Evolutionary conservation across 768 basidiomycete genomes (phyloP).

Genomic region (Rhizopogon vesiculosus): DNA sequence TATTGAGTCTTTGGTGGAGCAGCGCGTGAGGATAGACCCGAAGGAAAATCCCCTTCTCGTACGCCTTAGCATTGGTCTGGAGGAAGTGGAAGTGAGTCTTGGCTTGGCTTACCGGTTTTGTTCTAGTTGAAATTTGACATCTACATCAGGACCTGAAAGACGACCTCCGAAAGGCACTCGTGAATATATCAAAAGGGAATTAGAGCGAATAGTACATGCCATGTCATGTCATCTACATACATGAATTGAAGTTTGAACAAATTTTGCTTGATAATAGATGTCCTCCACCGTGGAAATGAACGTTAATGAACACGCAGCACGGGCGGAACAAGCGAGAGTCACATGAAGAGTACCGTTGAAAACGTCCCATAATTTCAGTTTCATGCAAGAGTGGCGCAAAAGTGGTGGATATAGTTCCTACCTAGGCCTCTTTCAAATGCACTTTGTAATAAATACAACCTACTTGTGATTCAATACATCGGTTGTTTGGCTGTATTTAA

Average conservation of each 20-base stretch:
- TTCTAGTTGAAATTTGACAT: background rate
- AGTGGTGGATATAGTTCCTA: no score
- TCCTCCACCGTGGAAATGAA: no score
- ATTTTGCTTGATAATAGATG: no score
- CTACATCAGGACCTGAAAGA: conserved; percentile 59
- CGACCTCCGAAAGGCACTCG: conserved; percentile 60
- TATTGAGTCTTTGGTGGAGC: conserved; percentile 81
- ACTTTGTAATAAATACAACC: no score
- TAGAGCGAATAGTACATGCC: background rate
- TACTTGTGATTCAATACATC: no score
- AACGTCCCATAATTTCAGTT: no score
- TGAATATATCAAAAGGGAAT: conserved; percentile 26
- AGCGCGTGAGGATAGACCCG: conserved; percentile 57
- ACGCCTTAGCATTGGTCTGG: conserved; percentile 78
- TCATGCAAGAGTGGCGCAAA: no score
- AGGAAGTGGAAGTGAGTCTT: conserved; percentile 60
- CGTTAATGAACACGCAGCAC: no score
- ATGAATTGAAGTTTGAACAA: no score
- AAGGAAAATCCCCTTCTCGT: conserved; percentile 62
- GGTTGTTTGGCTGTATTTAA: background rate
- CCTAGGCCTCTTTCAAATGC: no score
- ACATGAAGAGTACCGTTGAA: no score
- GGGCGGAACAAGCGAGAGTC: no score
- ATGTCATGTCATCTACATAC: background rate
- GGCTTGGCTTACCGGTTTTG: conserved; percentile 14